These are phyloP conservation scores for Ustilaginoidea virens DNA, from an alignment of 2,329 filamentous ascomycete species.

Conservation along the genomic window DNA sequence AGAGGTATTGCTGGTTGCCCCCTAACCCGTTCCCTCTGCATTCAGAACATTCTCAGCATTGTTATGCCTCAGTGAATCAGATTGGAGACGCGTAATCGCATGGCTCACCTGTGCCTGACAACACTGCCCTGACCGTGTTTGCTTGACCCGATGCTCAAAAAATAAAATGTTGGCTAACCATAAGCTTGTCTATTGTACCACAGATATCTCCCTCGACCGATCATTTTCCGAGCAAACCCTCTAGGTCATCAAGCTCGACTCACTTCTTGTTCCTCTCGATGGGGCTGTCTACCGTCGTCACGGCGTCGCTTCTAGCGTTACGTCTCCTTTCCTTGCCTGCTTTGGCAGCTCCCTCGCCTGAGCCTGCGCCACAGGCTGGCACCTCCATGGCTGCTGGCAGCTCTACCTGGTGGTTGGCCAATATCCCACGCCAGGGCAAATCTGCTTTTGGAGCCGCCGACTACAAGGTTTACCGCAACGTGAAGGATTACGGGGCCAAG, in stretches of 20 bases:
- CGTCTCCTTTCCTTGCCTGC: constrained; percentile 22
- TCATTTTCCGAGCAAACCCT: not conserved
- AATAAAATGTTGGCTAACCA: not conserved
- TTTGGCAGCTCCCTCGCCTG: constrained; percentile 17
- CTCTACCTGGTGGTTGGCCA: constrained; percentile 55
- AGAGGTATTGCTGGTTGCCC: too few species aligned
- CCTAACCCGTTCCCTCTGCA: too few species aligned
- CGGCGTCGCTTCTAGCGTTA: constrained; percentile 26
- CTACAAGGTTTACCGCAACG: constrained; percentile 66
- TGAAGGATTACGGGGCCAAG: constrained; percentile 58
- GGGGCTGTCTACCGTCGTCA: constrained; percentile 27
- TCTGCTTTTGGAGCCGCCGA: constrained; percentile 38
- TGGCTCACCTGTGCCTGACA: not conserved
- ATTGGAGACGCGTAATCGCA: not conserved
- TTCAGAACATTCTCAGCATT: too few species aligned
- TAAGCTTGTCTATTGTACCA: not conserved
- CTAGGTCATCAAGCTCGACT: constrained; percentile 1
- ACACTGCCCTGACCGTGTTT: too few species aligned
- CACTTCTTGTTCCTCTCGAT: constrained; percentile 24
- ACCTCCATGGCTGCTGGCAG: constrained; percentile 10
- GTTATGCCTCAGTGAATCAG: not conserved
- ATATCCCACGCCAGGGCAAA: constrained; percentile 52
- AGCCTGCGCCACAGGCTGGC: constrained; percentile 5
- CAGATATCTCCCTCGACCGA: not conserved
- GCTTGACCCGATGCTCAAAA: too few species aligned